Evolutionary conservation across 1,284 basidiomycete genomes (phyloP), one percentile per base, ranked within the genome.

Genomic region (Trametes hirsuta): DNA sequence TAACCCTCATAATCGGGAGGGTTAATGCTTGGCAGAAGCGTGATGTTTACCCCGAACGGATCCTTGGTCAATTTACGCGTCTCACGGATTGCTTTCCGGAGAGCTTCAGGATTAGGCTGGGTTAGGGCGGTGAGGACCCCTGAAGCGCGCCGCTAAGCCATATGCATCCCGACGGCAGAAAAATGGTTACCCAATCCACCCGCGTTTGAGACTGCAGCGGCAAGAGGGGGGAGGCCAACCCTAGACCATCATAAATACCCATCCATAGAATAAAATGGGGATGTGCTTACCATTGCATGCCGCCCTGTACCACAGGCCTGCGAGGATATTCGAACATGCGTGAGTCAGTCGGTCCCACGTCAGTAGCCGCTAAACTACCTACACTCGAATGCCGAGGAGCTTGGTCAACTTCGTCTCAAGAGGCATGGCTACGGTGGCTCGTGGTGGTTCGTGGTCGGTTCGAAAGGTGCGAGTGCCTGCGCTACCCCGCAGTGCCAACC

Each of bases 21-120:
- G 59, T 87, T 92, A 70, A 98, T 97, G 30, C 85, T 86, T 0
- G 96, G 95, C 22, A 97, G 80, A 12, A 98, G 78, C 0, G 96
- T 97, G 67, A 97, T 86, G 74, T 98, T 98, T 61, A 97, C 95
- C 25, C 93, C 96, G 73, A 95, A 95, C 11, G 87, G 87, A 66
- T 93, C 91, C 51, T 79, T 75, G 0, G 91, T 94, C 50, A 88
- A 74, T 47, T 78, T 80, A 47, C 82, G 80, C 6, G 93, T 94
- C 74, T 95, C 87, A 42, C 84, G 83, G 65, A 98, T 96, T n/a
- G 92, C 95, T 15, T 78, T 72, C n/a, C 93, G 84, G 36, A 97
- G 82, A 1, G 91, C 91, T 1, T 91, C 90, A 0, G 95, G 95
- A 40, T 78, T 85, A 0, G 95, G 94, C 72, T 97, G 94, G 0